Conservation (phyloP, 2,329 filamentous ascomycete genomes). For the Domatiomyces globalis region DNA sequence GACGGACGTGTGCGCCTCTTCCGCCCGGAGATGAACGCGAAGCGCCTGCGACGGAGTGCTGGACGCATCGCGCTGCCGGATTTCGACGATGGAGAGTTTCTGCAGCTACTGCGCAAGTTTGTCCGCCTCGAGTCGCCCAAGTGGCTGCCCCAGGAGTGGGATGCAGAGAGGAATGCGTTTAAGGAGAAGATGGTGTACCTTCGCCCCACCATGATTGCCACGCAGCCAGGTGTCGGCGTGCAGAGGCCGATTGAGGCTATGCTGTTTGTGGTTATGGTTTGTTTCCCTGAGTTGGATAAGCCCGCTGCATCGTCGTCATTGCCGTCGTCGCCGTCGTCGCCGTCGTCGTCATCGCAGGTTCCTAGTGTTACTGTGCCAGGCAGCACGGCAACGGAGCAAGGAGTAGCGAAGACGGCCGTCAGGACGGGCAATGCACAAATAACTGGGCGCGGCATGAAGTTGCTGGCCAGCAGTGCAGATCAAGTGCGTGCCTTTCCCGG, state of each 20-base stretch:
- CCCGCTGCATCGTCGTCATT: slow-evolving; percentile 1
- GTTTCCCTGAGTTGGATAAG: slow-evolving; percentile 23
- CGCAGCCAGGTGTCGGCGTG: slow-evolving; percentile 65
- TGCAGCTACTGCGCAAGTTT: slow-evolving; percentile 59
- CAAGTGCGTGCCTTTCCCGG: slow-evolving; percentile 86
- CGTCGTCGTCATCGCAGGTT: background rate
- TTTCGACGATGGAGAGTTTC: slow-evolving; percentile 57
- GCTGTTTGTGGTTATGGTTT: slow-evolving; percentile 46
- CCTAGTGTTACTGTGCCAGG: background rate
- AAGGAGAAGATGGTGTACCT: slow-evolving; percentile 47
- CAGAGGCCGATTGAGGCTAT: slow-evolving; percentile 68
- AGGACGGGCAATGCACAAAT: slow-evolving; percentile 1
- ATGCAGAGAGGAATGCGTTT: slow-evolving; percentile 40
- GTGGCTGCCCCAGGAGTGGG: slow-evolving; percentile 14
- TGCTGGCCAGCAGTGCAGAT: slow-evolving; percentile 62
- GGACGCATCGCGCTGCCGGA: slow-evolving; percentile 58
- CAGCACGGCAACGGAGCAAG: background rate
- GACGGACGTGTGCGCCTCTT: slow-evolving; percentile 64
- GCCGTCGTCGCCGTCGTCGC: background rate
- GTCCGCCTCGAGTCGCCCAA: slow-evolving; percentile 17
- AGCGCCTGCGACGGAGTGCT: slow-evolving; percentile 43
- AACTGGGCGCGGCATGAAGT: slow-evolving; percentile 8
- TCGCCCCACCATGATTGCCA: slow-evolving; percentile 75
- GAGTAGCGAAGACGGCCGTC: slow-evolving; percentile 16
- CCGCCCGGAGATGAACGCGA: slow-evolving; percentile 59